phyloP scores from a whole-genome alignment of 176 grass and related monocot species.

The Poa pratensis region DNA sequence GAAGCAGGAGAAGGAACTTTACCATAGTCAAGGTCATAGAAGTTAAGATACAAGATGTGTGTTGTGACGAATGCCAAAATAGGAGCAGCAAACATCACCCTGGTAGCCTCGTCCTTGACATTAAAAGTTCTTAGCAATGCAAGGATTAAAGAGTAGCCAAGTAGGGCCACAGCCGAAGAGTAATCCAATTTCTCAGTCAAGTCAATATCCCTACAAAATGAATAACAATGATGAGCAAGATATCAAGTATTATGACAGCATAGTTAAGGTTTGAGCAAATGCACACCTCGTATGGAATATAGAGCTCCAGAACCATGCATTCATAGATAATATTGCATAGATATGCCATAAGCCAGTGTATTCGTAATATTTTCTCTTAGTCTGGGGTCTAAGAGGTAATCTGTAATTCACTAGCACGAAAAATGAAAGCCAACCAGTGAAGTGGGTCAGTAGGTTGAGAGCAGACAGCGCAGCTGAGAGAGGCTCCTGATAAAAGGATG shows the following conservation, averaged over 20 bases:
- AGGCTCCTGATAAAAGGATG: conserved; percentile 62
- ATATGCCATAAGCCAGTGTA: conserved; percentile 95
- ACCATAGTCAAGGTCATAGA: conserved; percentile 91
- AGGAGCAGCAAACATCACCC: conserved; percentile 92
- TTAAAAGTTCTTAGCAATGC: conserved; percentile 78
- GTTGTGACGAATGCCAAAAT: conserved; percentile 97
- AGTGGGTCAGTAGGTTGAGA: conserved; percentile 75
- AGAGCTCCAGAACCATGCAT: conserved; percentile 96
- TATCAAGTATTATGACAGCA: conserved; percentile 1
- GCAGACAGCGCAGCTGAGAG: conserved; percentile 74
- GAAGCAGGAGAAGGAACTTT: conserved; percentile 38
- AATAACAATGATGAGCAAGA: conserved; percentile 27
- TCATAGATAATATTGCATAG: conserved; percentile 88
- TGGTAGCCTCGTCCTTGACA: conserved; percentile 91
- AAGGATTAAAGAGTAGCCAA: conserved; percentile 90
- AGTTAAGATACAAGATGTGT: conserved; percentile 96
- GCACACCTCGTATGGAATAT: conserved; percentile 88
- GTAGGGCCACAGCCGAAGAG: conserved; percentile 83
- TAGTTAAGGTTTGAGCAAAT: conserved; percentile 20
- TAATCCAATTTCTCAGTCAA: conserved; percentile 95
- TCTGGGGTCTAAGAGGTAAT: conserved; percentile 74
- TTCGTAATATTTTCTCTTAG: conserved; percentile 76
- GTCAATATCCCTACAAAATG: conserved; percentile 79
- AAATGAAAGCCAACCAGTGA: conserved; percentile 80
- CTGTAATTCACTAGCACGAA: conserved; percentile 70